Percentiles rank a stretch among this genome's conserved stretches.
Evolutionary conservation across 352 stramenopile species (phyloP).

Genomic region (Phytophthora fragariae): DNA sequence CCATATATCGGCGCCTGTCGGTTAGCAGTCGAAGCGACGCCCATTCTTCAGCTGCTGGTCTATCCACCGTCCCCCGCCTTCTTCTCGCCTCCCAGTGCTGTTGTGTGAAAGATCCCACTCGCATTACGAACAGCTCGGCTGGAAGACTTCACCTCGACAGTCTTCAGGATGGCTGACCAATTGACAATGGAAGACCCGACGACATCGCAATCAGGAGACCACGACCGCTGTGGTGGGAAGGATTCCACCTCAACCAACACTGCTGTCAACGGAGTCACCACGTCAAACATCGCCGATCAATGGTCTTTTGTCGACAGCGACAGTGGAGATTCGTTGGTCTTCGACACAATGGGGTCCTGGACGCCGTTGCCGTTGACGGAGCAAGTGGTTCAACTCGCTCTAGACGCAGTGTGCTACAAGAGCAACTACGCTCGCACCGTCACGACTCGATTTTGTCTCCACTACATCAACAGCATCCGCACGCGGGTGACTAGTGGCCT

Average conservation of each 20-base stretch:
- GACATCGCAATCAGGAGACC: constrained; percentile 2
- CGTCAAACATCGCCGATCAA: constrained; percentile 2
- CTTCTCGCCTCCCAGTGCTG: neutral
- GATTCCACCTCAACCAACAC: constrained; percentile 11
- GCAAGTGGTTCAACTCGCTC: constrained; percentile 35
- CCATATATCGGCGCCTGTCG: constrained; percentile 24
- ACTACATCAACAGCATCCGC: constrained; percentile 51
- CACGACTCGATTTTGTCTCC: constrained; percentile 46
- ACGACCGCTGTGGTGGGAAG: constrained; percentile 20
- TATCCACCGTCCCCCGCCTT: neutral
- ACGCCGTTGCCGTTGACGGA: constrained; percentile 26
- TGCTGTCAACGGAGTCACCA: neutral
- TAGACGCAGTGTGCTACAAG: constrained; percentile 52
- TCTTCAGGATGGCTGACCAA: constrained; percentile 11
- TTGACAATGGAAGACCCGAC: neutral
- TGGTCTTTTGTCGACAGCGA: constrained; percentile 4
- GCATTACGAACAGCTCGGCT: constrained; percentile 16
- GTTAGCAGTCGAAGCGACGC: constrained; percentile 25
- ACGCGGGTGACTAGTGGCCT: constrained; percentile 31
- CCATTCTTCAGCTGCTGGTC: constrained; percentile 8
- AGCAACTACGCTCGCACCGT: constrained; percentile 48
- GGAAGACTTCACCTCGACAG: constrained; percentile 2
- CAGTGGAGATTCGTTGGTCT: constrained; percentile 12
- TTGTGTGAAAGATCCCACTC: constrained; percentile 8
- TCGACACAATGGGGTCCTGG: constrained; percentile 36